Evolutionary conservation across 495 filamentous ascomycete genomes (phyloP).

Genomic region (Cladorrhinum samala): DNA sequence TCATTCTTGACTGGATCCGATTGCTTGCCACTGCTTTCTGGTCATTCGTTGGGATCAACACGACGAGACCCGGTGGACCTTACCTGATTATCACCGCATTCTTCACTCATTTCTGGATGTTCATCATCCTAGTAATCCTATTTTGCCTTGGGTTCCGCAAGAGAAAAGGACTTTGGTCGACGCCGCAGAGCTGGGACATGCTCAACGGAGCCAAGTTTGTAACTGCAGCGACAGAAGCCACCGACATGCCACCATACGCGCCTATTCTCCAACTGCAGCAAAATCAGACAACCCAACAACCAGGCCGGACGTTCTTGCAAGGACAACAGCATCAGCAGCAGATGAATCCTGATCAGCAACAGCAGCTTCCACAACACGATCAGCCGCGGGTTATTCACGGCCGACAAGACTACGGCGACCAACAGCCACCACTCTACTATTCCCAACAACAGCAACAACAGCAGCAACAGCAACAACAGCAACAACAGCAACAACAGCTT

Average conservation of each 20-base stretch:
- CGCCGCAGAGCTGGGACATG: constrained; percentile 5
- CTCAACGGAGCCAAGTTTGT: neutral
- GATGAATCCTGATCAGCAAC: neutral
- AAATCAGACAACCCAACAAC: neutral
- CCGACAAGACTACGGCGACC: neutral
- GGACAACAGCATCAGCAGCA: neutral
- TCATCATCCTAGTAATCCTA: constrained; percentile 15
- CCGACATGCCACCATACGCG: neutral
- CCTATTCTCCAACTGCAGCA: neutral
- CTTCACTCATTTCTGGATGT: constrained; percentile 12
- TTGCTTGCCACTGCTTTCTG: neutral
- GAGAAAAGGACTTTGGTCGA: constrained; percentile 14
- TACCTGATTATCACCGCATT: constrained; percentile 9
- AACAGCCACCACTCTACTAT: neutral
- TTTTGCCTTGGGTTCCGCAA: constrained; percentile 12
- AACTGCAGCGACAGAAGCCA: neutral
- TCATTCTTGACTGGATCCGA: neutral
- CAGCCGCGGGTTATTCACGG: too few species aligned
- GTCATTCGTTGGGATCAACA: neutral
- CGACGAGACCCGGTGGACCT: neutral
- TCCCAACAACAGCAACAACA: neutral
- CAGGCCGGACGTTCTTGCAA: neutral
- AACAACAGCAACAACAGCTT: neutral
- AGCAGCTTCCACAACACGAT: neutral
- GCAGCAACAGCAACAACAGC: neutral